Evolutionary conservation across 805 yeast genomes (phyloP).

Genomic region (Wickerhamomyces queroliae): DNA sequence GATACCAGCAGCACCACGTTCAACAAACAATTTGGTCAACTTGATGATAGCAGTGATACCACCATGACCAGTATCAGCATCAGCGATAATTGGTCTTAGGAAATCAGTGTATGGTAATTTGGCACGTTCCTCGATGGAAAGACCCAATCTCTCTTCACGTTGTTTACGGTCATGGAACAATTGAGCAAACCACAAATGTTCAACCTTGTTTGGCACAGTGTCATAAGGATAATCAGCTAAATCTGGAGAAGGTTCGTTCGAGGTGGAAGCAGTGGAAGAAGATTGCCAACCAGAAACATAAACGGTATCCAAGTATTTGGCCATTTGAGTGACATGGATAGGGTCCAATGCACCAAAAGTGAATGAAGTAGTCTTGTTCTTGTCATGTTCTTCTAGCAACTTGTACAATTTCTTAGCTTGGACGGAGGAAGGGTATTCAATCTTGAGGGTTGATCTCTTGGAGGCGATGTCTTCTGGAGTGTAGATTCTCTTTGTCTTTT

Average conservation of each 20-base stretch:
- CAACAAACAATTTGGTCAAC: conserved; percentile 92
- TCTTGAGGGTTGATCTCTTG: conserved; percentile 77
- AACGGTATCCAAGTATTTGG: conserved; percentile 85
- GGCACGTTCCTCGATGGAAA: conserved; percentile 59
- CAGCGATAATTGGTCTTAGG: conserved; percentile 92
- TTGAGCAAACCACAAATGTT: conserved; percentile 95
- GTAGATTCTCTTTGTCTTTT: conserved; percentile 80
- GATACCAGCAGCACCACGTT: conserved; percentile 98
- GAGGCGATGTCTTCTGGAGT: conserved; percentile 82
- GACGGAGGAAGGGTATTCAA: conserved; percentile 66
- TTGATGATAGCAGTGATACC: conserved; percentile 95
- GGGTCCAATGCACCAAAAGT: conserved; percentile 97
- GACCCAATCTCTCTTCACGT: conserved; percentile 54
- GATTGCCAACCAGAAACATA: conserved; percentile 99
- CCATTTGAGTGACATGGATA: conserved; percentile 94
- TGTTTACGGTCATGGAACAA: conserved; percentile 96
- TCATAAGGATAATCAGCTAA: conserved; percentile 98
- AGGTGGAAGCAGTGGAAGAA: conserved; percentile 94
- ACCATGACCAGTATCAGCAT: conserved; percentile 99
- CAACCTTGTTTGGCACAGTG: conserved; percentile 97
- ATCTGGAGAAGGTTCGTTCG: conserved; percentile 98
- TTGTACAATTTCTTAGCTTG: conserved; percentile 81
- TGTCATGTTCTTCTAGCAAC: conserved; percentile 66
- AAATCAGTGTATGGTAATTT: conserved; percentile 76
- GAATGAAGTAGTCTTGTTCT: conserved; percentile 68